Base-by-base conservation (phyloP, 176 grass and related monocot genomes). In the Phyllostachys edulis region DNA sequence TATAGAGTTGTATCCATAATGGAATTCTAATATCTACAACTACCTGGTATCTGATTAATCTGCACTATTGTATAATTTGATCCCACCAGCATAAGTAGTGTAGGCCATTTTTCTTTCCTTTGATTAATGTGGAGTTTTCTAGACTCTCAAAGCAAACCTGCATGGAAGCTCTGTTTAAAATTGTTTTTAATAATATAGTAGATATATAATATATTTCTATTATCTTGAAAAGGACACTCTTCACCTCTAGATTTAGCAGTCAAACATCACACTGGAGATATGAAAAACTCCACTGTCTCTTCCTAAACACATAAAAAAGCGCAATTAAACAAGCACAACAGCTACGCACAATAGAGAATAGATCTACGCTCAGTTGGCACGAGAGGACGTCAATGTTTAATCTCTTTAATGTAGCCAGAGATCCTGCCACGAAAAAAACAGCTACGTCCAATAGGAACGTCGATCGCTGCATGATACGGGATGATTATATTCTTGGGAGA, bases 401-500 rank as follows among this genome's bases (percentile, higher is more conserved):
- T n/a, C n/a, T n/a, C n/a, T n/a, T n/a, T n/a, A n/a, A n/a, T n/a
- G n/a, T n/a, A n/a, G n/a, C n/a, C n/a, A n/a, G n/a, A n/a, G n/a
- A n/a, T n/a, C n/a, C n/a, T n/a, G n/a, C n/a, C n/a, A n/a, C n/a
- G n/a, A n/a, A n/a, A n/a, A n/a, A n/a, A 12, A 11, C 56, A 24
- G 56, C 68, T 16, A 41, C 5, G 21, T 18, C 65, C 49, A 69
- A 42, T 69, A 51, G 20, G 20, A 40, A 26, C 54, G 20, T 12
- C 24, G 44, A 76, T 67, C n/a, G 63, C 41, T 39, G 38, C 41
- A 60, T 71, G 72, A 69, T 68, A 61, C 9, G 39, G 37, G n/a
- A 49, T 82, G 51, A 69, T 76, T 54, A 49, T 47, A 68, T 61
- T 46, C 40, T 69, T 13, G 21, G 60, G 51, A 71, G 76, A 57